Evolutionary conservation across 75 land plant genomes (phyloP).

Genomic region (Selaginella moellendorffii): DNA sequence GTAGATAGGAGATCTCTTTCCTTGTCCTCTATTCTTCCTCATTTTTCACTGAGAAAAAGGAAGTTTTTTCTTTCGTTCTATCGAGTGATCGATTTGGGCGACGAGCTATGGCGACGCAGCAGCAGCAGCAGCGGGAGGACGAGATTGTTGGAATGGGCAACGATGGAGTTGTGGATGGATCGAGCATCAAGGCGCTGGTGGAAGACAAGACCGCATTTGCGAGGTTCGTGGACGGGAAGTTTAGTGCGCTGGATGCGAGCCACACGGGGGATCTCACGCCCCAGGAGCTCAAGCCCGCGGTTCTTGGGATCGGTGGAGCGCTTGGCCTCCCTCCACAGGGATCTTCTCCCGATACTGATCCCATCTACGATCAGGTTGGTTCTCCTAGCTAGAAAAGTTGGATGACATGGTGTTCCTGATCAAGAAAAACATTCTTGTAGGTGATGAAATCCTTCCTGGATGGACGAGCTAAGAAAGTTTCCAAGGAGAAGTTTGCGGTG

Average conservation of each 20-base stretch:
- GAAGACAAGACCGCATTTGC: slow-evolving; percentile 38
- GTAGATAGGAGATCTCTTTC: too few species aligned
- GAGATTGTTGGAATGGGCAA: too few species aligned
- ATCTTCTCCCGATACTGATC: slow-evolving; percentile 44
- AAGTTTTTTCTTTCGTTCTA: too few species aligned
- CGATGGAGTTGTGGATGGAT: slow-evolving; percentile 44
- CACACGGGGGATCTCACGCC: slow-evolving; percentile 48
- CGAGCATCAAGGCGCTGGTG: slow-evolving; percentile 55
- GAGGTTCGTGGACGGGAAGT: slow-evolving; percentile 55
- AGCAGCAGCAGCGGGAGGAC: too few species aligned
- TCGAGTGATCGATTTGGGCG: too few species aligned
- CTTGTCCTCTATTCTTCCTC: too few species aligned
- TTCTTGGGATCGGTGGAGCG: slow-evolving; percentile 61
- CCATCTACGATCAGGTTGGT: slow-evolving; percentile 55
- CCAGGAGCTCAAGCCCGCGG: slow-evolving; percentile 54
- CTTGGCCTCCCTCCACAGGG: slow-evolving; percentile 74
- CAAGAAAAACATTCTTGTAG: too few species aligned
- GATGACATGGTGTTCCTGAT: neutral
- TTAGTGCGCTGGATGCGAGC: slow-evolving; percentile 41
- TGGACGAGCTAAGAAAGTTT: slow-evolving; percentile 34
- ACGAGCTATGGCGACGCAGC: too few species aligned
- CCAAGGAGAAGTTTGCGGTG: slow-evolving; percentile 44
- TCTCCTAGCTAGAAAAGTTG: neutral
- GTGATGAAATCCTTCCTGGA: slow-evolving; percentile 19
- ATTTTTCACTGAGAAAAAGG: too few species aligned